Base-by-base conservation (phyloP, 2,329 filamentous ascomycete genomes). In the Ophiostoma triangulosporum region DNA sequence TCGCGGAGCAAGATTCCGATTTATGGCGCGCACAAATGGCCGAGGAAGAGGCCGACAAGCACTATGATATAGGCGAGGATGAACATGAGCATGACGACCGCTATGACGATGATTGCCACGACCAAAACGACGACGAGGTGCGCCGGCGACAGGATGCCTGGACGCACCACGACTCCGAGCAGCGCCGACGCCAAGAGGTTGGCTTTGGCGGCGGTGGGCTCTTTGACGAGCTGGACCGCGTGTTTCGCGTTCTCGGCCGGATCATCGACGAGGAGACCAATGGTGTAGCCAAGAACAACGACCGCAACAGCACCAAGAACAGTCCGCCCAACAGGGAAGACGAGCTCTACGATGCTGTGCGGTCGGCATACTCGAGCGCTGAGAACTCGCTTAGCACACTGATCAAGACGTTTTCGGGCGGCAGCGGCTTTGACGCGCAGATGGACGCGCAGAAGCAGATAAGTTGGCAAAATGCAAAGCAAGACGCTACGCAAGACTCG, bases 351-450 rank as follows among this genome's bases (percentile, higher is more conserved):
- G 62, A 63, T 0, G 58, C 64, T 12, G 58, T 73, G 12, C 62
- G 64, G 12, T 70, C 70, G 6, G 64, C 64, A 6, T 67, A 69
- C 49, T 60, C 66, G 26, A 62, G 66, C 9, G 65, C 64, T 1
- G 64, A 68, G 54, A 68, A 65, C 48, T 67, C 71, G 1, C 70
- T 72, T 60, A 66, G 70, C 55, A 64, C 64, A 0, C 68, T 74
- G 24, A 57, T 69, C 49, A 70, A 68, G 58, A 57, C 63, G 2
- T 62, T 71, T 15, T 58, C 60, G 1, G 63, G 46, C 46, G 5
- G 3, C 17, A 27, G 64, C 27, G 32, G 33, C 15, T 43, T 53
- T 14, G 43, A 48, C 14, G 8, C 38, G 12, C 32, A 38, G 12
- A 17, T 26, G 9, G 22, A 43, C 3, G 3, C 35, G n/a, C 35